A percentile compares a stretch with the other conserved stretches of the same genome.
phyloP scores from a whole-genome alignment of 192 early-diverging fungal genomes.

The Coemansia sp. region DNA sequence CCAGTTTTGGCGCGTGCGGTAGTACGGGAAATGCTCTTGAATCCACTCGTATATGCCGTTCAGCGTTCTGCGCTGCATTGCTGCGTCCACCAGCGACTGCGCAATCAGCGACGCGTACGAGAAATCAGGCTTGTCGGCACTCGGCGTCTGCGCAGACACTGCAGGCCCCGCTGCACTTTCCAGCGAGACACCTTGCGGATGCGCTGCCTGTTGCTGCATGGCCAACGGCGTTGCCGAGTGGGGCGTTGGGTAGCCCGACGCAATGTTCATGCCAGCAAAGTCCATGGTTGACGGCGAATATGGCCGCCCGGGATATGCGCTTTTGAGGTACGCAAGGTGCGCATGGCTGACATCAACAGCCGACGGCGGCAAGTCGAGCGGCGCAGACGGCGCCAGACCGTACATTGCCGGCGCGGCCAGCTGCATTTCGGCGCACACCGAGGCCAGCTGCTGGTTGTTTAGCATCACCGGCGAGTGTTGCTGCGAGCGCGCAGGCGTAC shows the following conservation, averaged over 20 bases:
- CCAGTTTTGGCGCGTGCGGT: conserved; percentile 65
- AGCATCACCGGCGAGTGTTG: conserved; percentile 50
- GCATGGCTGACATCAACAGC: conserved; percentile 37
- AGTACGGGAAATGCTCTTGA: conserved; percentile 78
- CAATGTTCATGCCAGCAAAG: conserved; percentile 55
- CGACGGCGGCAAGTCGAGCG: conserved; percentile 29
- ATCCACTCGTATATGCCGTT: conserved; percentile 89
- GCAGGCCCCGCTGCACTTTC: conserved; percentile 13
- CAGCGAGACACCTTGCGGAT: conserved; percentile 16
- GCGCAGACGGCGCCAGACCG: conserved; percentile 23
- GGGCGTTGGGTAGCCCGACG: conserved; percentile 48
- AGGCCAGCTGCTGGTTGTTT: conserved; percentile 22
- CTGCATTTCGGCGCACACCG: conserved; percentile 25
- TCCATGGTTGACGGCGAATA: conserved; percentile 51
- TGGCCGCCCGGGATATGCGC: conserved; percentile 34
- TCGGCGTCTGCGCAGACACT: conserved; percentile 18
- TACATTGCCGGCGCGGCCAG: conserved; percentile 20
- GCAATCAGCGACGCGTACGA: conserved; percentile 84
- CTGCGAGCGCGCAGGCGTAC: conserved; percentile 48
- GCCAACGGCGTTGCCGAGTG: conserved; percentile 37
- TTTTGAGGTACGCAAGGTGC: conserved; percentile 50
- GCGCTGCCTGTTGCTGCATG: conserved; percentile 18
- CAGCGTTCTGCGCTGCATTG: conserved; percentile 69
- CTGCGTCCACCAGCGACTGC: conserved; percentile 72
- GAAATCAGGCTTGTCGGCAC: conserved; percentile 69